Base-by-base conservation (phyloP, 306 rosid genomes). In the Dicorynia guianensis region DNA sequence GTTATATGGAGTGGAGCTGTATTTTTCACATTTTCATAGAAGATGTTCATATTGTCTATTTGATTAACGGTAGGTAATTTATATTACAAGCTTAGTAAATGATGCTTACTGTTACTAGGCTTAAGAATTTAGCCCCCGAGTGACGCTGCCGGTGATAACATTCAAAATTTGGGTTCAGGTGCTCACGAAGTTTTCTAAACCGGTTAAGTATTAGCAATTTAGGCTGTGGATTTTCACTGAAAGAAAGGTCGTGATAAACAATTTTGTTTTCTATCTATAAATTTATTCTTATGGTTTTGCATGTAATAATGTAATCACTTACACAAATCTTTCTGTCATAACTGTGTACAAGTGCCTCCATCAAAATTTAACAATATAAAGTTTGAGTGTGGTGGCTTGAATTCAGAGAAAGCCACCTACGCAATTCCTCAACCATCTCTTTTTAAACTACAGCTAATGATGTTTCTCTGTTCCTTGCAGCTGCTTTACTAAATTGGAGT, bases 401-500 rank as follows among this genome's bases (percentile, higher is more conserved):
- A 49, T 33, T 50, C 55, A 59, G 50, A 12, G 18, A 30, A 67
- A 66, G 71, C 50, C 54, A 62, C 35, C 19, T 59, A 53, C 40
- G 11, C 43, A 18, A 53, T 35, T 30, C 15, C 54, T 19, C 48
- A 17, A 18, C 15, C 56, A 8, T 64, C 18, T 34, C 40, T 13
- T 40, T 11, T 46, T 8, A 77, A 66, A 44, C 52, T 73, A 20
- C 55, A 73, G 34, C 11, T 61, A 20, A 72, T 42, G 56, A 36
- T 8, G 49, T 39, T 74, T 57, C 33, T 18, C 25, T 69, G 69
- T 65, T 83, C 65, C 52, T 15, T 71, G 84, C 84, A 83, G 87
- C 87, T 53, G 81, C 87, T 61, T 36, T 60, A 67, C 79, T 75
- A 72, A 65, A 83, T 58, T 79, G 87, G 84, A 83, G 84, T 66